These are phyloP conservation scores for Camelina hispida DNA, from an alignment of 345 rosid genomes.

Conservation along the genomic window DNA sequence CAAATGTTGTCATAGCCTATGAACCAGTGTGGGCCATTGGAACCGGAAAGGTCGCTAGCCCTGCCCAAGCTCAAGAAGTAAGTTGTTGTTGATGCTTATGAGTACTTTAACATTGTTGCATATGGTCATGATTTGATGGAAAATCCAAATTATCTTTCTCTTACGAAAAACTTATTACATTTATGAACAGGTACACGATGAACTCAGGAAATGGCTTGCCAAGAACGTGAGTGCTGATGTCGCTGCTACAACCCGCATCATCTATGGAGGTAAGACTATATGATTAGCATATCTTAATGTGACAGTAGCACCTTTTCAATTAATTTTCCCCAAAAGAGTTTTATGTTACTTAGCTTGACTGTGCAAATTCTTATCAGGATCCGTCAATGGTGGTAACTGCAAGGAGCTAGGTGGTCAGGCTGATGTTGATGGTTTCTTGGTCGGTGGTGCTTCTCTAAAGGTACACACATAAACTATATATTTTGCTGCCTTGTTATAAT, in stretches of 20 bases:
- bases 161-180: background rate
- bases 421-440: conserved; percentile 90
- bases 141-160: background rate
- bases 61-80: conserved; percentile 96
- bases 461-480: conserved; percentile 42
- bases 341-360: conserved; percentile 6
- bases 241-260: conserved; percentile 76
- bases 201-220: conserved; percentile 87
- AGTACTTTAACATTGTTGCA: background rate
- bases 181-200: conserved; percentile 68
- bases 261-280: conserved; percentile 76
- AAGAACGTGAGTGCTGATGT: conserved; percentile 66
- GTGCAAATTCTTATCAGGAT: conserved; percentile 51
- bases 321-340: background rate
- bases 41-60: conserved; percentile 91
- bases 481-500: background rate
- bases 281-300: background rate
- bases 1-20: conserved; percentile 79
- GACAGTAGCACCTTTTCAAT: background rate
- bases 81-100: conserved; percentile 32
- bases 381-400: conserved; percentile 83
- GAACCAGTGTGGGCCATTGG: conserved; percentile 98
- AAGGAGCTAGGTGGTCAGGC: conserved; percentile 76
- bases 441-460: conserved; percentile 92
- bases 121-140: background rate